A percentile compares a stretch with the other conserved stretches of the same genome.
These are phyloP conservation scores for Exophiala viscosa DNA, from an alignment of 2,329 filamentous ascomycete species.

Conservation along the genomic window DNA sequence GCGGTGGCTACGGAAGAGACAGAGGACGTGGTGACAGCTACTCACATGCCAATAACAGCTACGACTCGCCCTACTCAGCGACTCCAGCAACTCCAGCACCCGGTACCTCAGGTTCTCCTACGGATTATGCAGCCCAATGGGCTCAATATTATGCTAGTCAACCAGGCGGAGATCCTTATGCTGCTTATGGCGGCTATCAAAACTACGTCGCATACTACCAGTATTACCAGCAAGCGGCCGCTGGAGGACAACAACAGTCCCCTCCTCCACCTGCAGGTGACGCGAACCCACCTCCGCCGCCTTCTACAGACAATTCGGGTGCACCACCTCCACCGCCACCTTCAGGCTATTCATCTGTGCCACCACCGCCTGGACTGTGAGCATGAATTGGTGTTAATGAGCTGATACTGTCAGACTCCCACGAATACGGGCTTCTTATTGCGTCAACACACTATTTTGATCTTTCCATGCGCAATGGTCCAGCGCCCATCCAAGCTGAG, in stretches of 20 bases:
- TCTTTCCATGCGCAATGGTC: background rate
- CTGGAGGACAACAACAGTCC: conserved; percentile 44
- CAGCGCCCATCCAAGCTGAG: background rate
- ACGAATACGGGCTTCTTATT: background rate
- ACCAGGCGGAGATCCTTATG: conserved; percentile 59
- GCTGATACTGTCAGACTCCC: conserved; percentile 17
- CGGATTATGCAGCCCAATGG: conserved; percentile 73
- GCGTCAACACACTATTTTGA: background rate
- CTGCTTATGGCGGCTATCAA: conserved; percentile 83
- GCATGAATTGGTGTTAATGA: conserved; percentile 6
- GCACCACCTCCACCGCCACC: conserved; percentile 18
- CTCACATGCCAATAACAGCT: conserved; percentile 39
- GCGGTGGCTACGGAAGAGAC: conserved; percentile 48
- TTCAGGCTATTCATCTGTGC: conserved; percentile 21
- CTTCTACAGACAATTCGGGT: conserved; percentile 30
- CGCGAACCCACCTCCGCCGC: conserved; percentile 59
- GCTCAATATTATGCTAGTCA: conserved; percentile 66
- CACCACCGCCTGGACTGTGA: conserved; percentile 25
- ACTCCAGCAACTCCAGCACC: conserved; percentile 31
- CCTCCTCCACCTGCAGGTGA: conserved; percentile 48
- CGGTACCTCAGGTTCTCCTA: conserved; percentile 39
- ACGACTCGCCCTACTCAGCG: conserved; percentile 27
- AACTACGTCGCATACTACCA: conserved; percentile 62
- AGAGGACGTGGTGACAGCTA: conserved; percentile 44
- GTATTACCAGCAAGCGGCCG: conserved; percentile 66